Percentiles rank a stretch among this genome's conserved stretches.
phyloP scores from a whole-genome alignment of 768 basidiomycete species.

The Lentinula sp. region DNA sequence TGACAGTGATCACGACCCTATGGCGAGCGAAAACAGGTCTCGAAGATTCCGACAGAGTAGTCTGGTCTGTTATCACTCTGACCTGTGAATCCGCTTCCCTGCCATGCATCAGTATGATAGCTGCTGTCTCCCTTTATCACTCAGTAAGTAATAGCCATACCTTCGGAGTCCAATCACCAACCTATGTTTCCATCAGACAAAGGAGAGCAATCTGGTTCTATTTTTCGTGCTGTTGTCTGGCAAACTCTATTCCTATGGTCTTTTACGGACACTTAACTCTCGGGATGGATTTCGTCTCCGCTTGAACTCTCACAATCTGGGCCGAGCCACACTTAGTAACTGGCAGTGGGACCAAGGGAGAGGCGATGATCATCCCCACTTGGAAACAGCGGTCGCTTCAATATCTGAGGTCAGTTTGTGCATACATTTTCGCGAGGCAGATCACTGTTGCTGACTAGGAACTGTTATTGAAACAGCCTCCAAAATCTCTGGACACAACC shows the following conservation, averaged over 20 bases:
- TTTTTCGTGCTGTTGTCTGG: constrained; percentile 46
- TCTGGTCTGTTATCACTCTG: constrained; percentile 24
- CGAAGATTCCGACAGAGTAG: constrained; percentile 24
- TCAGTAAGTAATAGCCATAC: constrained; percentile 21
- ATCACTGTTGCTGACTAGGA: neutral
- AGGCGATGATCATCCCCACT: neutral
- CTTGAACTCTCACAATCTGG: constrained; percentile 3
- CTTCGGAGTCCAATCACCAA: neutral
- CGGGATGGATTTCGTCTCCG: constrained; percentile 1
- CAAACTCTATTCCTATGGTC: constrained; percentile 37
- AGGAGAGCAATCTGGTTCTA: constrained; percentile 31
- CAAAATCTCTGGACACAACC: neutral
- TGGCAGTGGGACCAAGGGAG: neutral
- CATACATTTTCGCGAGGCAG: neutral
- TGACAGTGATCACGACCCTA: constrained; percentile 33
- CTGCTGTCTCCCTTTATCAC: constrained; percentile 22
- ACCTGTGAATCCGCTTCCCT: constrained; percentile 27
- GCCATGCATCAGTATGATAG: constrained; percentile 26
- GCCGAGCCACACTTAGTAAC: neutral
- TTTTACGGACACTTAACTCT: constrained; percentile 26
- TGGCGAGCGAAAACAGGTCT: constrained; percentile 34
- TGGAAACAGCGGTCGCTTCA: neutral
- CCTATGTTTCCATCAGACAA: neutral
- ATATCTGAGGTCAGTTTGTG: neutral
- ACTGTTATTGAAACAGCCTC: neutral